Conservation (phyloP, 2,329 filamentous ascomycete species). For the Colletotrichum sp. region DNA sequence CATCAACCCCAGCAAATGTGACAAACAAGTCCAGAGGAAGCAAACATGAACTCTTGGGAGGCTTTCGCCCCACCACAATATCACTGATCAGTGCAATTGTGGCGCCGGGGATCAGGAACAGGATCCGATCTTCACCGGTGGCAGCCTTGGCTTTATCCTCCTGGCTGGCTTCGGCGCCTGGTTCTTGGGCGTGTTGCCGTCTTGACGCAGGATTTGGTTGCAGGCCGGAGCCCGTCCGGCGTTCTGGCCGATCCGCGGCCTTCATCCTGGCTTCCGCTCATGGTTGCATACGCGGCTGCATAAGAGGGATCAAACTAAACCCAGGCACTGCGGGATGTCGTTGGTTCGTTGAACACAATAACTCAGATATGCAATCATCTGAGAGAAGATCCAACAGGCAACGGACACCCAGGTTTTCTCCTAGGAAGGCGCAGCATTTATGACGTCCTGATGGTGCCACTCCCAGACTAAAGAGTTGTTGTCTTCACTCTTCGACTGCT, state of each 20-base stretch:
- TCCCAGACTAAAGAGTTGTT: background rate
- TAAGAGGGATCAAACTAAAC: background rate
- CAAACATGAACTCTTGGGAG: constrained; percentile 8
- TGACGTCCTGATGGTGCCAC: background rate
- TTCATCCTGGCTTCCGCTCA: background rate
- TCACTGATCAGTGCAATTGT: background rate
- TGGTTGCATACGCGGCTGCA: background rate
- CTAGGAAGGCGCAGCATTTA: background rate
- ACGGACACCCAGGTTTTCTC: background rate
- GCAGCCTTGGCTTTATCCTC: background rate
- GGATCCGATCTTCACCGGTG: background rate
- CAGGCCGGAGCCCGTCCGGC: background rate
- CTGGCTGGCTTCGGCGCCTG: background rate
- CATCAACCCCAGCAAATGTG: background rate
- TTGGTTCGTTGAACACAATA: background rate
- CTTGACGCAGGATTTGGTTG: background rate
- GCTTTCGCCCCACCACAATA: background rate
- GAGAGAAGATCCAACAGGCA: background rate
- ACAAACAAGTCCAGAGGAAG: background rate
- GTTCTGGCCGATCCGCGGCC: background rate
- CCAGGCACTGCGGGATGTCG: background rate
- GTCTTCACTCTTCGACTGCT: background rate
- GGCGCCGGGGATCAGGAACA: background rate
- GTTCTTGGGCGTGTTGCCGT: background rate
- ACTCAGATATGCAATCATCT: background rate